Evolutionary conservation across 192 early-diverging fungal species (phyloP).

Genomic region (Backusella tuberculispora): DNA sequence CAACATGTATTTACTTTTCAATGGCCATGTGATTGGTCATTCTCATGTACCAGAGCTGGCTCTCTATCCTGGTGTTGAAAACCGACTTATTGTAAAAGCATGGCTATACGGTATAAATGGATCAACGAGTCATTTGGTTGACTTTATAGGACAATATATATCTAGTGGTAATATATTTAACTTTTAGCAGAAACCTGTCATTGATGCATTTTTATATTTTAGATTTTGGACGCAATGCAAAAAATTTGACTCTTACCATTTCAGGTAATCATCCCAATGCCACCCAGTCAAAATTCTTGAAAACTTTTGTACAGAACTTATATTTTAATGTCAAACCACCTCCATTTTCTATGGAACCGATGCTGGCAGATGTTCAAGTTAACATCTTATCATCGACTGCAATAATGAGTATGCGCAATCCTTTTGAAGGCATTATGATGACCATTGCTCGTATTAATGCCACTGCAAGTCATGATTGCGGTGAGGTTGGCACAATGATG

Average conservation of each 20-base stretch:
- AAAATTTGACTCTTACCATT: conserved; percentile 32
- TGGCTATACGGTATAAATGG: conserved; percentile 20
- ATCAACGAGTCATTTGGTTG: not conserved
- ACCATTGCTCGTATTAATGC: conserved; percentile 32
- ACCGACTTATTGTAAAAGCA: not conserved
- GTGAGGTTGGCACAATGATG: conserved; percentile 29
- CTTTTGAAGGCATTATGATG: conserved; percentile 33
- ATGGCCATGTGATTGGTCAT: conserved; percentile 34
- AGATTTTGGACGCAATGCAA: conserved; percentile 9
- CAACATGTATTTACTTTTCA: conserved; percentile 31
- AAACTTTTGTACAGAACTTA: conserved; percentile 19
- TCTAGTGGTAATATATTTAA: conserved; percentile 15
- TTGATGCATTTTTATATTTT: not conserved
- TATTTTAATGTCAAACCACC: conserved; percentile 32
- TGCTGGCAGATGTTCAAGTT: conserved; percentile 34
- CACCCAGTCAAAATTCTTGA: conserved; percentile 21
- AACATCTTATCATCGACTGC: conserved; percentile 42
- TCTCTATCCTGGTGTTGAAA: conserved; percentile 28
- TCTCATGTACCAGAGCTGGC: conserved; percentile 24
- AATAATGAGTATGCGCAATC: conserved; percentile 34
- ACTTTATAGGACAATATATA: conserved; percentile 32
- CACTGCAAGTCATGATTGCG: conserved; percentile 27
- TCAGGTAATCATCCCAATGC: conserved; percentile 38
- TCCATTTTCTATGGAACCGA: conserved; percentile 11
- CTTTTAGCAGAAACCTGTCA: not conserved